phyloP scores from a whole-genome alignment of 2,329 filamentous ascomycete species.

The Colletotrichum gloeosporioides region DNA sequence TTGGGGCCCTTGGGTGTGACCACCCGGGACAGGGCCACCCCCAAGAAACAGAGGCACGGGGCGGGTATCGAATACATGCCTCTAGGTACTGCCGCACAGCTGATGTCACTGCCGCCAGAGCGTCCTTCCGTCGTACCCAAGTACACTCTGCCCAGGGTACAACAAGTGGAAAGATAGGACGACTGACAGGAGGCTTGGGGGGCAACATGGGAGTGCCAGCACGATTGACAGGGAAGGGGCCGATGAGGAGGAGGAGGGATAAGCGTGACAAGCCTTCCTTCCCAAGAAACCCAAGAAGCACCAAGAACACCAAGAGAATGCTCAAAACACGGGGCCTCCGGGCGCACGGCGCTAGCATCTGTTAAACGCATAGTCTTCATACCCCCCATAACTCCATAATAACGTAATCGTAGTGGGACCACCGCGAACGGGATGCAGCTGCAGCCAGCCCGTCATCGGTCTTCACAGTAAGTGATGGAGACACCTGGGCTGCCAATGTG shows the following conservation, averaged over 20 bases:
- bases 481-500: not conserved
- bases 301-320: not conserved
- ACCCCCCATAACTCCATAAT: constrained; percentile 1
- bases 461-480: not conserved
- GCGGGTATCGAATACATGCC: not conserved
- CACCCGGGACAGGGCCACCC: not conserved
- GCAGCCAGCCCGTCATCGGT: not conserved
- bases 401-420: not conserved
- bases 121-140: not conserved
- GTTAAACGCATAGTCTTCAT: constrained; percentile 8
- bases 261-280: constrained; percentile 10
- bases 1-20: constrained; percentile 5
- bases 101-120: not conserved
- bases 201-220: constrained; percentile 2
- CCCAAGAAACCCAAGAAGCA: not conserved
- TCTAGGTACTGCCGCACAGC: not conserved
- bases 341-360: not conserved
- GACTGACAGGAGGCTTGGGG: constrained; percentile 5
- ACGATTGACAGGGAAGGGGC: constrained; percentile 3
- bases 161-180: not conserved
- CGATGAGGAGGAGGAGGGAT: not conserved
- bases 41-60: not conserved
- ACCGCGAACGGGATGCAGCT: not conserved
- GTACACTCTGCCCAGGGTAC: not conserved
- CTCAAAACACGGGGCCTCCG: constrained; percentile 4